A percentile compares a stretch with the other conserved stretches of the same genome.
These are phyloP conservation scores for Neotropicomus parvogracilis DNA, from an alignment of 1,284 basidiomycete genomes.

Conservation along the genomic window DNA sequence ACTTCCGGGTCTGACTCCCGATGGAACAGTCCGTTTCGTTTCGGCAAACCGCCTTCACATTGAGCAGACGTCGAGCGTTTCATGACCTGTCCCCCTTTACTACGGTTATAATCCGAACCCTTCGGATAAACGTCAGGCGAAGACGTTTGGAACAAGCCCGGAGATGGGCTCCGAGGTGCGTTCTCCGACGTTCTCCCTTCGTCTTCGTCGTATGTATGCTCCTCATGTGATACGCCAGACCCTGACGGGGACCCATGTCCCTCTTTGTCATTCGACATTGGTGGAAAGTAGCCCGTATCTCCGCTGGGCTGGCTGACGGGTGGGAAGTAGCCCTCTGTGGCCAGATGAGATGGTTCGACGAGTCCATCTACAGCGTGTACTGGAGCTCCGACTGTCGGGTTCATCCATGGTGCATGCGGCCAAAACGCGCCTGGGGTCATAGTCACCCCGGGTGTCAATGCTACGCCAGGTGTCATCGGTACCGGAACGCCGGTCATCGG, in stretches of 20 bases:
- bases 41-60: constrained; percentile 27
- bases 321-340: constrained; percentile 43
- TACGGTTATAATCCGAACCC: constrained; percentile 12
- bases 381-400: constrained; percentile 68
- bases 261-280: constrained; percentile 37
- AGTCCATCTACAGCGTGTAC: constrained; percentile 34
- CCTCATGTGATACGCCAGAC: constrained; percentile 4
- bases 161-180: constrained; percentile 10
- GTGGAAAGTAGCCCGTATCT: constrained; percentile 40
- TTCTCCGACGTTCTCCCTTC: constrained; percentile 8
- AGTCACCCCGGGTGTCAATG: constrained; percentile 65
- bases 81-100: constrained; percentile 21
- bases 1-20: constrained; percentile 34
- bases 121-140: constrained; percentile 14
- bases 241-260: constrained; percentile 10
- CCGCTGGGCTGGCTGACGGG: constrained; percentile 29
- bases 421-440: constrained; percentile 72
- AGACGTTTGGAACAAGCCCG: constrained; percentile 7
- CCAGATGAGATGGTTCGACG: constrained; percentile 11
- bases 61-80: constrained; percentile 32
- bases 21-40: constrained; percentile 31
- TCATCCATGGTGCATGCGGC: constrained; percentile 55
- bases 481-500: constrained; percentile 24
- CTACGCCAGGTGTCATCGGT: constrained; percentile 60
- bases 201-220: constrained; percentile 5